phyloP scores from a whole-genome alignment of 352 stramenopile species.

The Lagenidium giganteum region DNA sequence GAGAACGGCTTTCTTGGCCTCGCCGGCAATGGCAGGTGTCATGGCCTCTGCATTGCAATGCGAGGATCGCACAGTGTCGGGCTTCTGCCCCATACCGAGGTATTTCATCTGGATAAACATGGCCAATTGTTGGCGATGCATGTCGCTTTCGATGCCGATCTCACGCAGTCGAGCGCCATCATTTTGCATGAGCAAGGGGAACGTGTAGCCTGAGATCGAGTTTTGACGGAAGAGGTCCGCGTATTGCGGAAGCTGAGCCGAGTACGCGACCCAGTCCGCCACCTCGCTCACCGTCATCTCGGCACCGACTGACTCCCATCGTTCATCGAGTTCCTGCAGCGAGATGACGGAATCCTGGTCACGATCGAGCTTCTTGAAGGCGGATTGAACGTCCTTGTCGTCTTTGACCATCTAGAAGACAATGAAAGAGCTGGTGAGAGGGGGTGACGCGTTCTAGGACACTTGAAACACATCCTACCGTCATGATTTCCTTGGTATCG shows the following conservation, averaged over 20 bases:
- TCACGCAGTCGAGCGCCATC: conserved; percentile 65
- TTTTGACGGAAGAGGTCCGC: conserved; percentile 66
- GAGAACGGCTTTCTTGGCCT: conserved; percentile 29
- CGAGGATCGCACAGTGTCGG: conserved; percentile 31
- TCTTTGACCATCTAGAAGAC: conserved; percentile 33
- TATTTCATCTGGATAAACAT: conserved; percentile 85
- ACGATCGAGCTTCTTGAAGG: conserved; percentile 72
- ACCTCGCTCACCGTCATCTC: conserved; percentile 85
- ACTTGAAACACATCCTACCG: too few species aligned
- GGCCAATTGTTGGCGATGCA: conserved; percentile 76
- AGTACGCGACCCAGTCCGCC: conserved; percentile 75
- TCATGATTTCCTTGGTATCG: conserved; percentile 69
- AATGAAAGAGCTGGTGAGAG: too few species aligned
- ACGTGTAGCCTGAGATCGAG: conserved; percentile 84
- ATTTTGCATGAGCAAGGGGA: conserved; percentile 81
- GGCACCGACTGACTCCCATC: conserved; percentile 71
- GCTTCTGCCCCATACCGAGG: conserved; percentile 69
- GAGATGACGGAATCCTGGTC: conserved; percentile 81
- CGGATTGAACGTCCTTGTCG: conserved; percentile 62
- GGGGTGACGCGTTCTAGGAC: too few species aligned
- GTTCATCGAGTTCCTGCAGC: conserved; percentile 74
- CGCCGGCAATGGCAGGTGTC: conserved; percentile 4
- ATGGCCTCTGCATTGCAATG: conserved; percentile 26
- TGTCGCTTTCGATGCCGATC: conserved; percentile 58
- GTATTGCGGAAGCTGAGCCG: conserved; percentile 81